Evolutionary conservation across 768 basidiomycete genomes (phyloP).

Genomic region (Lactarius evosmus): DNA sequence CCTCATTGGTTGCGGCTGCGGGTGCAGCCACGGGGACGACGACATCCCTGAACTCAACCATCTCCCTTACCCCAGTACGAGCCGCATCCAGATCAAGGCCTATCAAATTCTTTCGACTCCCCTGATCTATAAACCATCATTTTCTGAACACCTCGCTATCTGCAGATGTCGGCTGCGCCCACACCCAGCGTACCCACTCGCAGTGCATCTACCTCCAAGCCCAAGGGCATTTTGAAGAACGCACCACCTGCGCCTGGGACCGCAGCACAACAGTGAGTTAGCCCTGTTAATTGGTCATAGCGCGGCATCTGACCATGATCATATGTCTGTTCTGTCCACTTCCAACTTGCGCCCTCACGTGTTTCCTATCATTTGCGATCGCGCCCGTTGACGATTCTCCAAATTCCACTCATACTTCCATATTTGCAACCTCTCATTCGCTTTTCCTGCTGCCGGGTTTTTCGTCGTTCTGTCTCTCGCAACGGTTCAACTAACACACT

Average conservation of each 20-base stretch:
- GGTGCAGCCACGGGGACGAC: not conserved
- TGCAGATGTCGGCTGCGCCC: slow-evolving; percentile 37
- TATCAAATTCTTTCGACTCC: not conserved
- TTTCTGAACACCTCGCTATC: not conserved
- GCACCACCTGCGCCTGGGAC: slow-evolving; percentile 47
- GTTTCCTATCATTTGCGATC: slow-evolving; percentile 20
- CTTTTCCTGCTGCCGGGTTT: not conserved
- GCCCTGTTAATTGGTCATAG: not conserved
- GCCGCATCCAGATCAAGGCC: not conserved
- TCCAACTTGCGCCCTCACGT: slow-evolving; percentile 14
- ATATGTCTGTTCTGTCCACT: slow-evolving; percentile 2
- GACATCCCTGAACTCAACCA: not conserved
- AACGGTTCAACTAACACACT: not conserved
- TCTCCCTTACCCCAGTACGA: not conserved
- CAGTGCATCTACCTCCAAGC: slow-evolving; percentile 60
- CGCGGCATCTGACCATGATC: slow-evolving; percentile 12
- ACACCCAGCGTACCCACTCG: slow-evolving; percentile 49
- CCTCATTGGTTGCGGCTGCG: not conserved
- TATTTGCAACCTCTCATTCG: not conserved
- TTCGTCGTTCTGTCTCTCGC: not conserved
- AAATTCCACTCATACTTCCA: not conserved
- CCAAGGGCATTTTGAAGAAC: slow-evolving; percentile 90
- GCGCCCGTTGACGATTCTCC: not conserved
- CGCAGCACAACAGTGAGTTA: slow-evolving; percentile 49
- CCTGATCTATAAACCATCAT: not conserved